A percentile compares a stretch with the other conserved stretches of the same genome.
phyloP scores from a whole-genome alignment of 2,329 filamentous ascomycete species.

The Clonostachys rosea region DNA sequence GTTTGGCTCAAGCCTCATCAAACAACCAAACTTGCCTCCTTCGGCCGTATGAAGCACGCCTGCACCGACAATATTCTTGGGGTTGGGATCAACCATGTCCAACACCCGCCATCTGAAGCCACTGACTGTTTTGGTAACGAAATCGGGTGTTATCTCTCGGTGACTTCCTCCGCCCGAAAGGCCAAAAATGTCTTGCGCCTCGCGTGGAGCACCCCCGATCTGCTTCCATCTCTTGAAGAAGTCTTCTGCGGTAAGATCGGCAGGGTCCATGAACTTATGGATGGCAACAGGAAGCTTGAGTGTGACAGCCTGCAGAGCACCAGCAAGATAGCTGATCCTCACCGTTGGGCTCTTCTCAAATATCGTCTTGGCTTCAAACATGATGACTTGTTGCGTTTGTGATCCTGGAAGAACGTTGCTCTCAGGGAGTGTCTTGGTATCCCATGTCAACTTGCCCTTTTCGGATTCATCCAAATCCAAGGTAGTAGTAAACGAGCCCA shows the following conservation, averaged over 20 bases:
- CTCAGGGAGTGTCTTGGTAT: conserved; percentile 85
- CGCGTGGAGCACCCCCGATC: conserved; percentile 82
- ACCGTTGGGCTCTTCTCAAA: conserved; percentile 87
- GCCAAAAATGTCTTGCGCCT: conserved; percentile 84
- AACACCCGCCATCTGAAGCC: conserved; percentile 90
- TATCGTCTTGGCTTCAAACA: conserved; percentile 82
- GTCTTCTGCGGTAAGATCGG: conserved; percentile 80
- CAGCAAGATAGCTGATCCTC: conserved; percentile 89
- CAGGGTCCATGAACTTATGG: conserved; percentile 96
- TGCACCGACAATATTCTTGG: conserved; percentile 89
- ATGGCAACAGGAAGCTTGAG: conserved; percentile 82
- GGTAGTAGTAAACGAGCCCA: conserved; percentile 92
- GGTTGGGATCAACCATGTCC: conserved; percentile 83
- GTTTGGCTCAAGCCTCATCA: conserved; percentile 92
- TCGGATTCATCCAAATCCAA: conserved; percentile 72
- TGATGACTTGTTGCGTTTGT: conserved; percentile 89
- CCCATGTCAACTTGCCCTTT: conserved; percentile 68
- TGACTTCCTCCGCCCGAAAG: conserved; percentile 43
- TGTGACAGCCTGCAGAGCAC: conserved; percentile 87
- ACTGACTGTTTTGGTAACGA: conserved; percentile 68
- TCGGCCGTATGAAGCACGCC: conserved; percentile 79
- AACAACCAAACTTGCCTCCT: conserved; percentile 88
- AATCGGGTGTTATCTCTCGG: conserved; percentile 63
- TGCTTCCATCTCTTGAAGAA: conserved; percentile 99
- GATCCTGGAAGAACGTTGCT: conserved; percentile 68